A percentile compares a stretch with the other conserved stretches of the same genome.
Conservation (phyloP, 2,329 filamentous ascomycete species). For the Aspergillus pseudoviridinutans region DNA sequence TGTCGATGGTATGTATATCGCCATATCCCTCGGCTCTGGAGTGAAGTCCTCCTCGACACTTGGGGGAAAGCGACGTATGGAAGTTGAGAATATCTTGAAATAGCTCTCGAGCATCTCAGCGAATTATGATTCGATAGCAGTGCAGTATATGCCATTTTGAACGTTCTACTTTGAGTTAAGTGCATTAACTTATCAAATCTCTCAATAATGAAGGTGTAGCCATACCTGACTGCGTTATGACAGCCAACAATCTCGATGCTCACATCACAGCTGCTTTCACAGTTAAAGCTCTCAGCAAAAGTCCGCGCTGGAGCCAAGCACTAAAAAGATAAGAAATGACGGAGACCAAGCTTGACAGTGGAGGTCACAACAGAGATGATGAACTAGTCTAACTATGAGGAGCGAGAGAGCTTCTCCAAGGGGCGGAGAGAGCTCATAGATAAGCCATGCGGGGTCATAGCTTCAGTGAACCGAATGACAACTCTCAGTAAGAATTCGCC, state of each 20-base stretch:
- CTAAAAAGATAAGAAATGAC: background rate
- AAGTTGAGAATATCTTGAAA: background rate
- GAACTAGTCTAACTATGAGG: background rate
- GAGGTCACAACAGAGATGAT: background rate
- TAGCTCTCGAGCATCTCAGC: background rate
- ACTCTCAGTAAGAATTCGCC: background rate
- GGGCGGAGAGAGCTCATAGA: background rate
- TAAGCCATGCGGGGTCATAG: background rate
- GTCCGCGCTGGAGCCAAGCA: background rate
- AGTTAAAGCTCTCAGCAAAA: no score
- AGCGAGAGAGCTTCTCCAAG: background rate
- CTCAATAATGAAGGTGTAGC: background rate
- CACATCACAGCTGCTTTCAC: background rate
- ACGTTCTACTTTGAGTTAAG: background rate
- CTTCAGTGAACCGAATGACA: background rate
- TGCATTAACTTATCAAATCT: background rate
- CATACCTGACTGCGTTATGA: background rate
- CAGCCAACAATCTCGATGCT: background rate
- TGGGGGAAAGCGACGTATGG: background rate
- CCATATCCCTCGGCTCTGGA: conserved; percentile 9
- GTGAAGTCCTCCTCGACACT: background rate
- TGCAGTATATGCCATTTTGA: background rate
- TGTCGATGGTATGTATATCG: conserved; percentile 2
- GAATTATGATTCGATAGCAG: background rate
- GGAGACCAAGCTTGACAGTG: background rate